Evolutionary conservation across 2,329 filamentous ascomycete genomes (phyloP).

Genomic region (Xylariaceae sp.): DNA sequence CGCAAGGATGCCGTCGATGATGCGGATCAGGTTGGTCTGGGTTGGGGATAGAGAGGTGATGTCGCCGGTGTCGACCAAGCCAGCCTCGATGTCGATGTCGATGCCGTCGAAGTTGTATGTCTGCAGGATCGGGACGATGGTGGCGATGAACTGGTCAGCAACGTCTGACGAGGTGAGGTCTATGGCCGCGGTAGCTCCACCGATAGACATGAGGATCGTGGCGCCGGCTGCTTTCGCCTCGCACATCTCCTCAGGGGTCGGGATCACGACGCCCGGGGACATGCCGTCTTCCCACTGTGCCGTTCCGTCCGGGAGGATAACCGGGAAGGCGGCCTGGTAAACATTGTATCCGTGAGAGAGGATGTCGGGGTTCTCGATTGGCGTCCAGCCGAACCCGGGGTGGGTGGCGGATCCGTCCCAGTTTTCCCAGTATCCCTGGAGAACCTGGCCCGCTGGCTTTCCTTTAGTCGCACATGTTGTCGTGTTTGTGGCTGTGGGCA

Average conservation of each 20-base stretch:
- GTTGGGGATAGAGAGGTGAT: slow-evolving; percentile 32
- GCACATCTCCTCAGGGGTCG: slow-evolving; percentile 34
- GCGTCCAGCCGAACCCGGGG: slow-evolving; percentile 34
- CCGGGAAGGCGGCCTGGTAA: slow-evolving; percentile 35
- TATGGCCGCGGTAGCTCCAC: slow-evolving; percentile 34
- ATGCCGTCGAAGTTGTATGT: slow-evolving; percentile 37
- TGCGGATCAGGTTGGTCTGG: slow-evolving; percentile 35
- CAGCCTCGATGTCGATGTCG: slow-evolving; percentile 37
- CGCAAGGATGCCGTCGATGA: slow-evolving; percentile 37
- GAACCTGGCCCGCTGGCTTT: slow-evolving; percentile 33
- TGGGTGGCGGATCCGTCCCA: slow-evolving; percentile 38
- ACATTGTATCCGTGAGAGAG: slow-evolving; percentile 35
- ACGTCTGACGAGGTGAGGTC: slow-evolving; percentile 33
- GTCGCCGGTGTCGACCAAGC: slow-evolving; percentile 32
- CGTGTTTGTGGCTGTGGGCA: slow-evolving; percentile 14
- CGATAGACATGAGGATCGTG: slow-evolving; percentile 36
- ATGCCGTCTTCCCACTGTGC: slow-evolving; percentile 35
- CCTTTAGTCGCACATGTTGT: slow-evolving; percentile 32
- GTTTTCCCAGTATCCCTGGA: slow-evolving; percentile 38
- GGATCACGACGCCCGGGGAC: slow-evolving; percentile 32
- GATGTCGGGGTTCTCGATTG: slow-evolving; percentile 32
- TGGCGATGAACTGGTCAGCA: slow-evolving; percentile 35
- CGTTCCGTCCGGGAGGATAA: slow-evolving; percentile 35
- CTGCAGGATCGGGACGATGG: slow-evolving; percentile 36
- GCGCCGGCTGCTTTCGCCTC: slow-evolving; percentile 34